phyloP scores from a whole-genome alignment of 352 stramenopile species.

The Globisporangium heterothallicum region DNA sequence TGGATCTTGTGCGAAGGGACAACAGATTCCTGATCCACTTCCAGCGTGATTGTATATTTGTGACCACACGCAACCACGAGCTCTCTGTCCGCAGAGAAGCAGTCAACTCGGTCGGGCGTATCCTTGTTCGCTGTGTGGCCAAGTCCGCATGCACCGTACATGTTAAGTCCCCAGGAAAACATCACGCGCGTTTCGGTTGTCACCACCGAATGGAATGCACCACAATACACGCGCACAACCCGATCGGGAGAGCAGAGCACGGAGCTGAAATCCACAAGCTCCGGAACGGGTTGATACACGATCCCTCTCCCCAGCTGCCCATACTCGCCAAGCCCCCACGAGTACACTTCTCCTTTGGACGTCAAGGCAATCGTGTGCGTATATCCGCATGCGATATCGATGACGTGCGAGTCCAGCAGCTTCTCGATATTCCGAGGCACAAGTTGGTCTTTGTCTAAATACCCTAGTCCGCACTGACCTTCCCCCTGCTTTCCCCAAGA shows the following conservation, averaged over 20 bases:
- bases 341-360: slow-evolving; percentile 73
- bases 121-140: slow-evolving; percentile 80
- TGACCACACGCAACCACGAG: slow-evolving; percentile 67
- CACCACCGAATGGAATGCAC: slow-evolving; percentile 74
- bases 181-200: slow-evolving; percentile 58
- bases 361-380: slow-evolving; percentile 86
- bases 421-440: slow-evolving; percentile 50
- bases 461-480: slow-evolving; percentile 80
- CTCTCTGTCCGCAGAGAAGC: slow-evolving; percentile 49
- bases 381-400: slow-evolving; percentile 79
- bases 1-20: slow-evolving; percentile 10
- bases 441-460: slow-evolving; percentile 76
- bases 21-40: slow-evolving; percentile 27
- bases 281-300: slow-evolving; percentile 74
- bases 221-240: slow-evolving; percentile 60
- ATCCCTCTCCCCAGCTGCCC: slow-evolving; percentile 85
- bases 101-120: slow-evolving; percentile 67
- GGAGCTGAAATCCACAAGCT: slow-evolving; percentile 46
- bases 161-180: slow-evolving; percentile 78
- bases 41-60: slow-evolving; percentile 76
- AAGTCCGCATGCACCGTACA: slow-evolving; percentile 73
- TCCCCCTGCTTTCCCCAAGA: slow-evolving; percentile 86
- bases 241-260: slow-evolving; percentile 42
- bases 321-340: slow-evolving; percentile 88
- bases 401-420: slow-evolving; percentile 27